Base-by-base conservation (phyloP, 305 asterid species). In the Ilex paraguariensis region DNA sequence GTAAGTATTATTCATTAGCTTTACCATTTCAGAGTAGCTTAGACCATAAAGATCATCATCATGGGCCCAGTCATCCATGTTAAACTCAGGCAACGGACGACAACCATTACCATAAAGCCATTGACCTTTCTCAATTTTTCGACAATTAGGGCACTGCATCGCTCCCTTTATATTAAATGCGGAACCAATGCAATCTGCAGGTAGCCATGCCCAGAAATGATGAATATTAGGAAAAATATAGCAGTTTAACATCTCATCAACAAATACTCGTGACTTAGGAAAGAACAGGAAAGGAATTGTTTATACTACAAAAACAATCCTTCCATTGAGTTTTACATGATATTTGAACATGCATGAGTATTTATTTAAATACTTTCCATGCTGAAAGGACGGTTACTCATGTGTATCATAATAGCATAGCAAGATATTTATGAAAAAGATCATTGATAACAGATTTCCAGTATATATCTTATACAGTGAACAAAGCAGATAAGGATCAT, bases 131-230 rank as follows among this genome's bases (percentile, higher is more conserved):
- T 90, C 97, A 71, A 82, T 79, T 74, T 90, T 85, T 54, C 97
- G 87, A 75, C 97, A 90, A 79, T 90, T 90, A 63, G 95, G 97
- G 68, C 97, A 90, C 81, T 87, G 94, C 97, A 90, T 90, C 55
- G 87, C 83, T 68, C 95, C 97, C 75, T 90, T 87, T 13, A 67
- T 55, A 70, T 90, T 90, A 73, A 90, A 90, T 63, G 96, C 96
- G 14, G 96, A 87, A 66, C 96, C 96, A 60, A 87, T 87, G 85
- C 96, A 87, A 78, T 85, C 96, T 87, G 93, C 57, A 79, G 6
- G 33, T 15, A 52, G 62, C 56, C 69, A 74, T 17, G 42, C 30
- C 45, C 65, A 46, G 21, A 16, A 64, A 58, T 12, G 42, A 57
- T 42, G 59, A 61, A 63, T 59, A 32, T 16, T 64, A 51, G 57